Conservation (phyloP, 1,139 yeast genomes). For the Geotrichum fermentans region DNA sequence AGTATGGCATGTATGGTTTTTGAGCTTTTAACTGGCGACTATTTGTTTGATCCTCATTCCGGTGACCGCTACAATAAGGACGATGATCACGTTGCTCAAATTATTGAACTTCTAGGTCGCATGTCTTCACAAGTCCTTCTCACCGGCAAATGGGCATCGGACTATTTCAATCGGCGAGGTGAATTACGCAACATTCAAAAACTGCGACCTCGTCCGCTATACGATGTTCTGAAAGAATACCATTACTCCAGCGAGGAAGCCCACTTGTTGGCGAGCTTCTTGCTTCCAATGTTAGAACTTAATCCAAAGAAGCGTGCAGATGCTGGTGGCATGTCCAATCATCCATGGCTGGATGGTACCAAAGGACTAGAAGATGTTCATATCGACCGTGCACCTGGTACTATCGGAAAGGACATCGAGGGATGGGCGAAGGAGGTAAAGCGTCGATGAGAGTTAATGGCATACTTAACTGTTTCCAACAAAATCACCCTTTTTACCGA, state of each 20-base stretch:
- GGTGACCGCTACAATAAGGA: conserved; percentile 62
- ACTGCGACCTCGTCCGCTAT: conserved; percentile 65
- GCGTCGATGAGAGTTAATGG: conserved; percentile 14
- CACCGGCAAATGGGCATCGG: conserved; percentile 50
- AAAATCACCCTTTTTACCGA: neutral
- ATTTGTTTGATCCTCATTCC: conserved; percentile 72
- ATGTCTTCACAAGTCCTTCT: conserved; percentile 51
- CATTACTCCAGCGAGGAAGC: conserved; percentile 55
- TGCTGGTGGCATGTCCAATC: conserved; percentile 76
- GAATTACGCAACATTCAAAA: conserved; percentile 54
- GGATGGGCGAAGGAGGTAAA: conserved; percentile 56
- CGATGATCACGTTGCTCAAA: conserved; percentile 85
- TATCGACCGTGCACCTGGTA: conserved; percentile 54
- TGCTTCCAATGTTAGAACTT: conserved; percentile 68
- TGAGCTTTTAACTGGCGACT: conserved; percentile 80
- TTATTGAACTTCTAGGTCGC: conserved; percentile 64
- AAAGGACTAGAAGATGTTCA: conserved; percentile 52
- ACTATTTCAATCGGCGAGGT: conserved; percentile 53
- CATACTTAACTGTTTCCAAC: neutral
- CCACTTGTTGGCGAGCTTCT: conserved; percentile 53
- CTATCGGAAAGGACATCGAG: conserved; percentile 63
- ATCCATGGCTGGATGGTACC: conserved; percentile 69
- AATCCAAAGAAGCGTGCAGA: conserved; percentile 71
- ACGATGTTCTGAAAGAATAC: conserved; percentile 64
- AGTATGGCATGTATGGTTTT: conserved; percentile 75